phyloP scores from a whole-genome alignment of 495 filamentous ascomycete species.

The Chlorociboria aeruginascens region DNA sequence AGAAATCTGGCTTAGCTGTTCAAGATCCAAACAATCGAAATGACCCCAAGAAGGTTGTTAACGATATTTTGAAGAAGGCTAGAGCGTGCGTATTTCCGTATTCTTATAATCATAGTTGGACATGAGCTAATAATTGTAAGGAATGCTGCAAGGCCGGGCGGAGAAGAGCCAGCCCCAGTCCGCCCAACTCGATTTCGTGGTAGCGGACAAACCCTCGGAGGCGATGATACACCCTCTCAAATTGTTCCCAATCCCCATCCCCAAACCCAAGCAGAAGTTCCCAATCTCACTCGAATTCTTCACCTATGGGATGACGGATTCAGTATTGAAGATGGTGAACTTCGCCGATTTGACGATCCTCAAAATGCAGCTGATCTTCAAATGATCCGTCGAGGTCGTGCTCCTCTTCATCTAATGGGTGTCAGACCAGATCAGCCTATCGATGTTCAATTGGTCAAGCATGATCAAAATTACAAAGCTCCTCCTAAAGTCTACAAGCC shows the following conservation, averaged over 20 bases:
- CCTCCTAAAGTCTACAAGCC: conserved; percentile 83
- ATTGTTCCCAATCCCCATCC: conserved; percentile 53
- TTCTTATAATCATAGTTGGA: background rate
- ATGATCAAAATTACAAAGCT: conserved; percentile 69
- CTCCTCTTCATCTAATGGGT: conserved; percentile 81
- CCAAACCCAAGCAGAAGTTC: conserved; percentile 27
- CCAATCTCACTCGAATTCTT: conserved; percentile 41
- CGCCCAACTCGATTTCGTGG: conserved; percentile 58
- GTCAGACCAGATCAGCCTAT: conserved; percentile 75
- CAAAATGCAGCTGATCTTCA: conserved; percentile 68
- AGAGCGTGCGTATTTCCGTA: conserved; percentile 42
- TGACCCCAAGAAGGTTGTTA: conserved; percentile 55
- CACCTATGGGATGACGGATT: conserved; percentile 94
- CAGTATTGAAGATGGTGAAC: conserved; percentile 87
- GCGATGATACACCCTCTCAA: conserved; percentile 72
- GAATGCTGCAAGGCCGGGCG: conserved; percentile 43
- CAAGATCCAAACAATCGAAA: conserved; percentile 60
- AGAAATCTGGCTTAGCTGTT: conserved; percentile 92
- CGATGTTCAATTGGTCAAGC: conserved; percentile 79
- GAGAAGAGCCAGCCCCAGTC: conserved; percentile 38
- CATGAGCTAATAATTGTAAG: conserved; percentile 24
- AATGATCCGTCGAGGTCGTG: conserved; percentile 76
- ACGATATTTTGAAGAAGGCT: conserved; percentile 75
- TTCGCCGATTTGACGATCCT: conserved; percentile 82
- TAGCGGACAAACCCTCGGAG: conserved; percentile 74